phyloP scores from a whole-genome alignment of 23 red algal species.

The Gracilariopsis chorda region DNA sequence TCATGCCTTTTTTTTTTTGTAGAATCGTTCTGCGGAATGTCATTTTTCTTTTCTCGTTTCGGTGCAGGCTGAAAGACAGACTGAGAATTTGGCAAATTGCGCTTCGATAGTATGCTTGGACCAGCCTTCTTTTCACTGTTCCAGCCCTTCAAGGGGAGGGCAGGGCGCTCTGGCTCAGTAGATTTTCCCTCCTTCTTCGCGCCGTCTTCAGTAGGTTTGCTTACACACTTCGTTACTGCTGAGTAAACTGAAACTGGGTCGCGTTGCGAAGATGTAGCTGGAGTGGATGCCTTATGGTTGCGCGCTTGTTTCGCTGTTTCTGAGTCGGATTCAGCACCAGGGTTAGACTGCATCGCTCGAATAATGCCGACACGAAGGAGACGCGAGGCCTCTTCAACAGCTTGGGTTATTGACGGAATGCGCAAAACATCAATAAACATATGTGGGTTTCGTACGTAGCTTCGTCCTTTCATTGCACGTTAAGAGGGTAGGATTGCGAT shows the following conservation, averaged over 20 bases:
- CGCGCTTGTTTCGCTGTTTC: background rate
- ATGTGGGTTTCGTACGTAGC: background rate
- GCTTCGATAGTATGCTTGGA: slow-evolving; percentile 54
- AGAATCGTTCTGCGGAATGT: background rate
- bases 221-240: slow-evolving; percentile 29
- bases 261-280: background rate
- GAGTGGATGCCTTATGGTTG: background rate
- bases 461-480: background rate
- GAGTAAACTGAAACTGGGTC: slow-evolving; percentile 38
- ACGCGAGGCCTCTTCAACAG: slow-evolving; percentile 22
- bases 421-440: slow-evolving; percentile 44
- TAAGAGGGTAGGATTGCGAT: background rate
- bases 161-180: background rate
- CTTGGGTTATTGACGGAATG: slow-evolving; percentile 34
- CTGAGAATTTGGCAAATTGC: background rate
- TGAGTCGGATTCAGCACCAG: background rate
- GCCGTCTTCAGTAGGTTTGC: background rate
- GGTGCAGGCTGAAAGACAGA: slow-evolving; percentile 41
- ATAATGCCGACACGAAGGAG: slow-evolving; percentile 28
- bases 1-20: background rate
- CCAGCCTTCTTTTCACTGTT: slow-evolving; percentile 40
- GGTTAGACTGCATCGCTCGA: slow-evolving; percentile 34
- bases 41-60: slow-evolving; percentile 14
- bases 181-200: background rate
- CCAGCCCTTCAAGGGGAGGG: background rate